These are phyloP conservation scores for Waltergamsia citrina DNA, from an alignment of 2,329 filamentous ascomycete species.

Conservation along the genomic window DNA sequence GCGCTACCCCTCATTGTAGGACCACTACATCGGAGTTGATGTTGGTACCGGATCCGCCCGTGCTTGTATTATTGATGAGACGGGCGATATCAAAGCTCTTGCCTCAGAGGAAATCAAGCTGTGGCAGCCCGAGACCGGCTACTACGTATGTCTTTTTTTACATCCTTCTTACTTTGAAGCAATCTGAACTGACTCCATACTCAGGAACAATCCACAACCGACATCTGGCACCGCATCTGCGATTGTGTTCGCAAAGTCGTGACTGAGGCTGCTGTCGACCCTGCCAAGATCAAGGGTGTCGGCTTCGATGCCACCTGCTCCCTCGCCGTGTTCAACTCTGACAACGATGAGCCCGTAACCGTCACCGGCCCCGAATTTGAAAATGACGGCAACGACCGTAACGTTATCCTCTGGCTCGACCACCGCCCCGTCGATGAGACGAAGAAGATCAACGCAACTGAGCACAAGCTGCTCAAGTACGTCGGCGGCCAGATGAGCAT, in stretches of 20 bases:
- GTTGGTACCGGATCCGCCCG: conserved; percentile 93
- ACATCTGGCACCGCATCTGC: conserved; percentile 96
- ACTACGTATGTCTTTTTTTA: conserved; percentile 47
- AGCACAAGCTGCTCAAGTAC: conserved; percentile 88
- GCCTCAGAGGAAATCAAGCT: conserved; percentile 69
- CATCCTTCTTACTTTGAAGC: not conserved
- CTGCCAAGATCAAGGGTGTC: conserved; percentile 71
- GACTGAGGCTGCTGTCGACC: conserved; percentile 70
- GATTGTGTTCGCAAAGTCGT: conserved; percentile 76
- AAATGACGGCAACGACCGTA: conserved; percentile 74
- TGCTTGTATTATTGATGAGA: conserved; percentile 88
- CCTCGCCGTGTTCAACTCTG: conserved; percentile 77
- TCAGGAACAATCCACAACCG: conserved; percentile 90
- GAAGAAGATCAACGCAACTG: conserved; percentile 83
- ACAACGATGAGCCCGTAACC: conserved; percentile 84
- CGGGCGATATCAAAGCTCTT: conserved; percentile 76
- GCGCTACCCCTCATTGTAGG: conserved; percentile 23
- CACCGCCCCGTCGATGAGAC: conserved; percentile 88
- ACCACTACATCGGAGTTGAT: conserved; percentile 76
- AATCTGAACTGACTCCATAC: conserved; percentile 1
- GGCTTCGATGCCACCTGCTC: conserved; percentile 99
- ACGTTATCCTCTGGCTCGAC: conserved; percentile 96
- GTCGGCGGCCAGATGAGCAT: conserved; percentile 98
- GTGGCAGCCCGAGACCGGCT: conserved; percentile 68
- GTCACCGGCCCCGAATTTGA: conserved; percentile 79